Conservation (phyloP, 331 rosid genomes). For the Cydonia oblonga region DNA sequence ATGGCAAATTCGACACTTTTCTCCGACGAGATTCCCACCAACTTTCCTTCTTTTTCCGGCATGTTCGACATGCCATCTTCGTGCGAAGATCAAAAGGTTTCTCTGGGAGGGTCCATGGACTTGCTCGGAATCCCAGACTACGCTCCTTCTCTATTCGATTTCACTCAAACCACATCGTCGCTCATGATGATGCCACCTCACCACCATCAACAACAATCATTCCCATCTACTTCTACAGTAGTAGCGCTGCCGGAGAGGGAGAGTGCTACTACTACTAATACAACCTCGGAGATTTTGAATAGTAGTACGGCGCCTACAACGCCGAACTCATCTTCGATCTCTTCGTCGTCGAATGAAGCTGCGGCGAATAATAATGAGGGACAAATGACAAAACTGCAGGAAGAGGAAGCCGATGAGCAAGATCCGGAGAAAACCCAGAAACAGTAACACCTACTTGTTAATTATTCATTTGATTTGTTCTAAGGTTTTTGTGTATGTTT, state of each 20-base stretch:
- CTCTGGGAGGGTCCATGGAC: conserved; percentile 29
- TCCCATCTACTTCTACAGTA: conserved; percentile 26
- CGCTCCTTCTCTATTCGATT: conserved; percentile 41
- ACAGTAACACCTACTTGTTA: conserved; percentile 30
- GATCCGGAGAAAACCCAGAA: conserved; percentile 40
- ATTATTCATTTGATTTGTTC: not conserved
- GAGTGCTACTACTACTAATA: not conserved
- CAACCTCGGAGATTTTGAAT: conserved; percentile 48
- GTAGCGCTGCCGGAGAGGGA: conserved; percentile 22
- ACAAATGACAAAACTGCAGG: conserved; percentile 3
- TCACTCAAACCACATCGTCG: conserved; percentile 10
- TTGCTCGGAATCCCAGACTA: conserved; percentile 25
- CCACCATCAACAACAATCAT: not conserved
- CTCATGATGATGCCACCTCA: conserved; percentile 6
- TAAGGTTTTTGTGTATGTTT: not conserved
- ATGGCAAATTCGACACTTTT: conserved; percentile 34
- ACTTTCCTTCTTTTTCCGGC: conserved; percentile 14
- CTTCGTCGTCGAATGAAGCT: conserved; percentile 56
- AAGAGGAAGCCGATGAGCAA: conserved; percentile 21
- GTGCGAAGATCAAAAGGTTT: not conserved
- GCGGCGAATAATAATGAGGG: conserved; percentile 3
- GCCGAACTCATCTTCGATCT: conserved; percentile 55
- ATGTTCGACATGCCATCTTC: conserved; percentile 34
- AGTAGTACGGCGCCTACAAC: conserved; percentile 37
- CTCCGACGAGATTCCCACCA: conserved; percentile 40